Percentiles rank a stretch among this genome's conserved stretches.
Conservation (phyloP, 768 basidiomycete species). For the Pholiota microspora region DNA sequence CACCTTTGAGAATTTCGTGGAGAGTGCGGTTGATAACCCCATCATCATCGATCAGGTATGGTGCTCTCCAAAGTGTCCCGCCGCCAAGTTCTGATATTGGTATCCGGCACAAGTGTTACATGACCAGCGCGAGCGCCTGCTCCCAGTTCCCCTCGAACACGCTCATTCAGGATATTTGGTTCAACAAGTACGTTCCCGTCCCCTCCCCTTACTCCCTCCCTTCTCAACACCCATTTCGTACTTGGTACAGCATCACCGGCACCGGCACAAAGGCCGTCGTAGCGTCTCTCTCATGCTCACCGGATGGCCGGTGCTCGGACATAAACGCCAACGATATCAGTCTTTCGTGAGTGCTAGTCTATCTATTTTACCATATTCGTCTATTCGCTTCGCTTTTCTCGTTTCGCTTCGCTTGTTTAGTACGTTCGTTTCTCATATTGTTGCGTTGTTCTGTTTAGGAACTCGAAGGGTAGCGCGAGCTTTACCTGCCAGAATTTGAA, state of each 20-base stretch:
- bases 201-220: no score
- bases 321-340: constrained; percentile 45
- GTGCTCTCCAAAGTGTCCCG: background rate
- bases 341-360: constrained; percentile 44
- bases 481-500: constrained; percentile 57
- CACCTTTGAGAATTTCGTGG: constrained; percentile 50
- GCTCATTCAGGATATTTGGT: constrained; percentile 56
- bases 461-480: constrained; percentile 38
- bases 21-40: constrained; percentile 56
- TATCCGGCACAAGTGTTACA: constrained; percentile 41
- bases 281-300: constrained; percentile 55
- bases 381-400: no score
- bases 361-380: background rate
- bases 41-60: constrained; percentile 39
- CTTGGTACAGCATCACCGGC: constrained; percentile 50
- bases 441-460: constrained; percentile 31
- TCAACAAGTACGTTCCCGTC: constrained; percentile 40
- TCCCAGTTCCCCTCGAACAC: constrained; percentile 54
- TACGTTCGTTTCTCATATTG: no score
- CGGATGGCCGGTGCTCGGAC: constrained; percentile 46
- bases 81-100: background rate
- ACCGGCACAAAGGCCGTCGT: constrained; percentile 54
- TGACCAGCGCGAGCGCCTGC: constrained; percentile 44
- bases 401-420: no score
- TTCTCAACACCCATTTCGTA: background rate